Conservation (phyloP, 352 stramenopile genomes). For the Phytophthora brassicae region DNA sequence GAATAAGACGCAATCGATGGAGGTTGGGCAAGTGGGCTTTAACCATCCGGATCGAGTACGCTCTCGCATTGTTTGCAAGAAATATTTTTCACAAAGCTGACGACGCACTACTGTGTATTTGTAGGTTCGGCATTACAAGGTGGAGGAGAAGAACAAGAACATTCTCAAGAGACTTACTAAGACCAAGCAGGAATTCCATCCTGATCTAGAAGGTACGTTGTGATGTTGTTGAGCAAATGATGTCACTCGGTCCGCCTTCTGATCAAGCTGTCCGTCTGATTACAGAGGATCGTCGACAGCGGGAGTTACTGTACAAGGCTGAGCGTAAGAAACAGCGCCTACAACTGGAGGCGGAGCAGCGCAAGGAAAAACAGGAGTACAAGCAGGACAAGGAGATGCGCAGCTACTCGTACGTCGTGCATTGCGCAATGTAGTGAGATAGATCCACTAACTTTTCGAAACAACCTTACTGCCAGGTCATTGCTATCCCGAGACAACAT, state of each 20-base stretch:
- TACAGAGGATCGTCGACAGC: conserved; percentile 63
- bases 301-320: conserved; percentile 68
- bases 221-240: not conserved
- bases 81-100: not conserved
- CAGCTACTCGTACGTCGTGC: conserved; percentile 66
- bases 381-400: conserved; percentile 77
- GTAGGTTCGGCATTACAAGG: conserved; percentile 69
- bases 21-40: conserved; percentile 90
- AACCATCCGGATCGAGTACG: conserved; percentile 66
- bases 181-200: conserved; percentile 77
- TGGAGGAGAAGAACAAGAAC: conserved; percentile 84
- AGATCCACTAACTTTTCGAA: not conserved
- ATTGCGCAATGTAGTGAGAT: not conserved
- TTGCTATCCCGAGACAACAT: conserved; percentile 76
- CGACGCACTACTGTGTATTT: not conserved
- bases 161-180: conserved; percentile 89
- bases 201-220: conserved; percentile 70
- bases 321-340: conserved; percentile 73
- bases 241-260: conserved; percentile 7
- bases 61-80: conserved; percentile 8
- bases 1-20: conserved; percentile 90
- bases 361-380: conserved; percentile 57
- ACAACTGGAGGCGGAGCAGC: conserved; percentile 48
- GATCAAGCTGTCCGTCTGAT: conserved; percentile 36
- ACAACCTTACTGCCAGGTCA: conserved; percentile 31